Conservation (phyloP, 73 alveolate species). For the Symbiodinium pilosum region DNA sequence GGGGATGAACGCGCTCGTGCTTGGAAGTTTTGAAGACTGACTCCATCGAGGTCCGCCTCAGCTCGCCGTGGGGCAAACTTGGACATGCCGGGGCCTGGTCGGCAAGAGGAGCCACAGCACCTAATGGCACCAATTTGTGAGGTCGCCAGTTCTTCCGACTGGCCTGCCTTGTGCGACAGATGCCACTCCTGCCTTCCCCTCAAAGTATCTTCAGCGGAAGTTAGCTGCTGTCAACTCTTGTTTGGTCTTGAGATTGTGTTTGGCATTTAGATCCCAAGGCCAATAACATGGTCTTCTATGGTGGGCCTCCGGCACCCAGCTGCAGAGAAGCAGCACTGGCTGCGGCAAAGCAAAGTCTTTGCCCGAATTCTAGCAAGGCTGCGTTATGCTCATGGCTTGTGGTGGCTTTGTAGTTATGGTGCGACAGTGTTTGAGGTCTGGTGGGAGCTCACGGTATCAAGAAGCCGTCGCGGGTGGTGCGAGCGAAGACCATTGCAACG, state of each 20-base stretch:
- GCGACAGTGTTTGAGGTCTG: not conserved
- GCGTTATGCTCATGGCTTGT: not conserved
- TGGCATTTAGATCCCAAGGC: not conserved
- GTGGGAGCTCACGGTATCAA: conserved; percentile 18
- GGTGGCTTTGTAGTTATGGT: not conserved
- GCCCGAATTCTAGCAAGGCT: not conserved
- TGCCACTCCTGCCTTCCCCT: not conserved
- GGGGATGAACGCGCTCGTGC: too few relatives aligned
- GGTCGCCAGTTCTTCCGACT: not conserved
- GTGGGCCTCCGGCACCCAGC: not conserved
- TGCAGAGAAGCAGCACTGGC: conserved; percentile 10
- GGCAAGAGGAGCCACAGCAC: not conserved
- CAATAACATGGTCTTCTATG: conserved; percentile 9
- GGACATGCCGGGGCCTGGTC: not conserved
- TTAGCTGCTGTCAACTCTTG: not conserved
- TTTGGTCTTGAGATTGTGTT: too few relatives aligned
- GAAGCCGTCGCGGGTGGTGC: conserved; percentile 68
- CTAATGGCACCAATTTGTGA: too few relatives aligned
- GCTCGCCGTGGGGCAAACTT: not conserved
- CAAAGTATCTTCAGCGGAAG: not conserved
- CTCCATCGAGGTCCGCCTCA: conserved; percentile 2
- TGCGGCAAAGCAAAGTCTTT: not conserved
- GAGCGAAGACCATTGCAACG: conserved; percentile 65
- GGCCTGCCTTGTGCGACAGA: not conserved
- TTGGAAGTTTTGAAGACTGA: too few relatives aligned